Percentiles rank a stretch among this genome's conserved stretches.
phyloP scores from a whole-genome alignment of 306 rosid species.

The Lathyrus aphaca region DNA sequence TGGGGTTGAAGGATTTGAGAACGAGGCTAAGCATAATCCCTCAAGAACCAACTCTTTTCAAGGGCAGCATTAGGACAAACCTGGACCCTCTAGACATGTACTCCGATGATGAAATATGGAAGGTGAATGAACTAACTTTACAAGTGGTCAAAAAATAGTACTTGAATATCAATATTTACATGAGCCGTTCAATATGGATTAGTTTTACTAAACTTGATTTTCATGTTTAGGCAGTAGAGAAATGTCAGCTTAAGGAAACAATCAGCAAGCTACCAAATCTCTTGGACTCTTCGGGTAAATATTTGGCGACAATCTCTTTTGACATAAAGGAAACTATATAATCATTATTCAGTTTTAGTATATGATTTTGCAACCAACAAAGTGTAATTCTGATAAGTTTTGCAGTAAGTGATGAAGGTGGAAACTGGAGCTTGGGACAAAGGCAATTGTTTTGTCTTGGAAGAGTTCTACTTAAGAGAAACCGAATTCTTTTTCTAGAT shows the following conservation, averaged over 20 bases:
- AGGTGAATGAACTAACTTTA: slow-evolving; percentile 47
- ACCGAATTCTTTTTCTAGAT: slow-evolving; percentile 71
- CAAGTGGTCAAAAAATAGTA: too few species aligned
- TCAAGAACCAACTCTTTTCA: slow-evolving; percentile 76
- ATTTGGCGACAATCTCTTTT: neutral
- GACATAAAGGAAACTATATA: neutral
- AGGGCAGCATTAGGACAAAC: slow-evolving; percentile 72
- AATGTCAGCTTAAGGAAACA: slow-evolving; percentile 74
- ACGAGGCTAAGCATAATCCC: slow-evolving; percentile 67
- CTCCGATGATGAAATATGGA: slow-evolving; percentile 80
- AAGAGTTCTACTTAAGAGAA: slow-evolving; percentile 73
- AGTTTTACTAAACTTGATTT: slow-evolving; percentile 15
- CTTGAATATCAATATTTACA: neutral
- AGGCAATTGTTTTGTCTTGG: slow-evolving; percentile 81
- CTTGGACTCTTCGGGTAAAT: slow-evolving; percentile 65
- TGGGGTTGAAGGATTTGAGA: slow-evolving; percentile 77
- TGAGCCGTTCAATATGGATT: neutral
- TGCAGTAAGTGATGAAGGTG: slow-evolving; percentile 87
- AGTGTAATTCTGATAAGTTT: slow-evolving; percentile 11
- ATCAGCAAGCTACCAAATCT: slow-evolving; percentile 57
- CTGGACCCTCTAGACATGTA: slow-evolving; percentile 74
- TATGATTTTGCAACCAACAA: slow-evolving; percentile 7
- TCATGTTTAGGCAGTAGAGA: slow-evolving; percentile 59
- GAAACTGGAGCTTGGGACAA: slow-evolving; percentile 84
- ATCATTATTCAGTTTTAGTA: neutral